Base-by-base conservation (phyloP, 106 monocot genomes). In the Dioscorea zingiberensis region DNA sequence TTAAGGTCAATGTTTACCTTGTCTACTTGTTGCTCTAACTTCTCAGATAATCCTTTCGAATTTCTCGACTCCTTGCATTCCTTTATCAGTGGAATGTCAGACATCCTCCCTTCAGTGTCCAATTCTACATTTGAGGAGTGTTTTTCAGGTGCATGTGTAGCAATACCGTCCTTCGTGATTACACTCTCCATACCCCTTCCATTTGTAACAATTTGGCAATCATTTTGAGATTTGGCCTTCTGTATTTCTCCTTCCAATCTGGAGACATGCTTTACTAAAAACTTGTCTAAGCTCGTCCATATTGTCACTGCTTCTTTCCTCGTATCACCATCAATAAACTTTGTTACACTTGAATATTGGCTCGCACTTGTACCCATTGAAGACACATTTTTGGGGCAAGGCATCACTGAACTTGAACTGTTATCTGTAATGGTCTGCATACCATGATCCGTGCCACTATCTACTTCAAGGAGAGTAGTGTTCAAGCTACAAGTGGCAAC, bases 401-500 rank as follows among this genome's bases (percentile, higher is more conserved):
- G 2, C 38, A 16, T 51, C 19, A 8, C n/a, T 21, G 58, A 29
- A 25, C 23, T 49, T 23, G n/a, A 18, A 25, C 2, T 27, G 19
- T 25, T 24, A n/a, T 26, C 54, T 2, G 19, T 63, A 30, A 21
- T 21, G 13, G 28, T 26, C 5, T 44, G 68, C 48, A 54, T 24
- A 48, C 58, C 62, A 56, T 68, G 25, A 55, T 71, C 59, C 77
- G 77, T 78, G 25, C 65, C 47, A 25, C 24, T 25, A 53, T 88
- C 84, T 24, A 73, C 73, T 69, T 89, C 69, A 51, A 55, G 54
- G 55, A 95, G 85, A 69, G 82, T 85, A 48, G 85, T 85, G 79
- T 88, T 91, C 61, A 97, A 66, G 27, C 95, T 88, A 77, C 83
- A 71, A 15, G 91, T 91, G 18, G 95, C 95, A 59, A 91, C 95